Evolutionary conservation across 176 grass and related monocot genomes (phyloP), one percentile per base, ranked within the genome.

Genomic region (Thalia dealbata): DNA sequence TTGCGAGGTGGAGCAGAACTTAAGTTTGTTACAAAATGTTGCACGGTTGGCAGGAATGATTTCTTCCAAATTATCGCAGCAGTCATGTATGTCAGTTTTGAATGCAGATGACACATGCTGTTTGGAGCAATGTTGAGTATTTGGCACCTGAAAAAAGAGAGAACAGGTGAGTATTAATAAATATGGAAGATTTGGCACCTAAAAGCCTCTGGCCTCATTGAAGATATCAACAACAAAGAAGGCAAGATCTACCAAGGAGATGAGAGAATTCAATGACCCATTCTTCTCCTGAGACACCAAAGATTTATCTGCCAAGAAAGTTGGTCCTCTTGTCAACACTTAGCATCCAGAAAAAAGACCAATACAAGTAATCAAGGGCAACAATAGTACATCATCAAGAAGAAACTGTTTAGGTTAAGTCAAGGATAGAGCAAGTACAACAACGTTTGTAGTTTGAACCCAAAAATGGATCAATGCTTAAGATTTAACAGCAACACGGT

Each of bases 31-130:
- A 82, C 84, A 73, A 84, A 84, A 79, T 30, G 75, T 86, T 73
- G 89, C 84, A 26, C 87, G 85, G 80, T 97, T 97, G 63, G 93
- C 87, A 74, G 93, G 93, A 75, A 82, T 84, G 67, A 91, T 90
- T 48, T 89, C 61, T 38, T 76, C 67, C 38, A 97, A 80, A 75
- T 84, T 76, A 78, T 67, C 56, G 83, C 70, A 86, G 52, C 79
- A 84, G 59, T 68, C 83, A 61, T 72, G 78, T 82, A 60, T 87
- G 28, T 64, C 52, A 67, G 72, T 77, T 67, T 83, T 66, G 59
- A 77, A 74, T 82, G 73, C 60, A 78, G 83, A 72, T 70, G 82
- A 65, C 19, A 67, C 35, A 72, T 68, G 70, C 77, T 78, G 68
- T 8, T 14, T 62, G 67, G 74, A 74, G n/a, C 73, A 82, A 76